A percentile compares a stretch with the other conserved stretches of the same genome.
phyloP scores from a whole-genome alignment of 176 grass and related monocot species.

The Carex cristatella region DNA sequence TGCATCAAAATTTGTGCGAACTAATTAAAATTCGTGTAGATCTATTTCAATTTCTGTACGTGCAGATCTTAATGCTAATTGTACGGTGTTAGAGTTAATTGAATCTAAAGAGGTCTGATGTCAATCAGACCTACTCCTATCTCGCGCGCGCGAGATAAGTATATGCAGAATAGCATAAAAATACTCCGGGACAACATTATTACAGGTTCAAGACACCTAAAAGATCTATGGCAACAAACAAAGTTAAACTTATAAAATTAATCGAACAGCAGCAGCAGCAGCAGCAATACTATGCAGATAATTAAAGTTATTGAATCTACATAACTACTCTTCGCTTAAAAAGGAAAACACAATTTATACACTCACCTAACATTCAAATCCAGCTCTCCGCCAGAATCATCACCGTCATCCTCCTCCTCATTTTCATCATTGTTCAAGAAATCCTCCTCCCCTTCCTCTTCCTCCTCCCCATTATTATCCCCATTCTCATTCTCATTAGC shows the following conservation, averaged over 20 bases:
- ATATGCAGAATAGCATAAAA: neutral
- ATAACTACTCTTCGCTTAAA: neutral
- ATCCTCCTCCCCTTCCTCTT: conserved; percentile 83
- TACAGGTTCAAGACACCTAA: conserved; percentile 1
- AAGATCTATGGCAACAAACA: conserved; percentile 5
- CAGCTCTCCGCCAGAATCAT: conserved; percentile 64
- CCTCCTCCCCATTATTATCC: conserved; percentile 67
- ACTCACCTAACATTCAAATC: conserved; percentile 83
- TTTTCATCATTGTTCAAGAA: conserved; percentile 92
- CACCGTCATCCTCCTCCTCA: conserved; percentile 49
- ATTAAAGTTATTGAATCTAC: neutral
- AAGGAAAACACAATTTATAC: neutral
- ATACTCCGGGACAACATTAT: neutral
- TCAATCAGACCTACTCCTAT: too few species aligned
- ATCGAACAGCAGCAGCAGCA: neutral
- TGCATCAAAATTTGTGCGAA: too few species aligned
- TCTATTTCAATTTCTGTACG: too few species aligned
- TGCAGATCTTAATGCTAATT: too few species aligned
- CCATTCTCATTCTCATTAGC: conserved; percentile 42
- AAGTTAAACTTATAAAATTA: neutral
- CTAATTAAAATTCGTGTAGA: too few species aligned
- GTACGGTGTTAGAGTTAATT: too few species aligned
- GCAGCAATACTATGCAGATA: neutral
- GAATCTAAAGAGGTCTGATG: too few species aligned
- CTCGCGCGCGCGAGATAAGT: neutral